These are phyloP conservation scores for Liriodendron chinense DNA, from an alignment of 164 flowering plant species.

Conservation along the genomic window DNA sequence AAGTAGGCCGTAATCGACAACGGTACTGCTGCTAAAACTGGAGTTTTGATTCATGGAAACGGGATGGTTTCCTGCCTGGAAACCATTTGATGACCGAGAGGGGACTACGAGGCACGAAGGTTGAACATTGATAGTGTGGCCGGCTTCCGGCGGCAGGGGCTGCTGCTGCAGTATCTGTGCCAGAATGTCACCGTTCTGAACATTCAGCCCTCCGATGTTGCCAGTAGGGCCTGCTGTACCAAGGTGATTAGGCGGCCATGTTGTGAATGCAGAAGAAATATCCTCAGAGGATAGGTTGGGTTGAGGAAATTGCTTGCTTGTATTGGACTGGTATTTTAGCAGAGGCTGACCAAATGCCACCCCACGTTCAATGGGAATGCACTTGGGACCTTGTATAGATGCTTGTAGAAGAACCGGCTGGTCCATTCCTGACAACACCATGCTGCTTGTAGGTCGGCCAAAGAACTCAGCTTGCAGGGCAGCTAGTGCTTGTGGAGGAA, in stretches of 20 bases:
- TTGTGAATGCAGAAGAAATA: constrained; percentile 40
- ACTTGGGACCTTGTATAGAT: constrained; percentile 48
- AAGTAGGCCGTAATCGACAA: constrained; percentile 38
- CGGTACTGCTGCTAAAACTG: constrained; percentile 32
- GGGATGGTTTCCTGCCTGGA: constrained; percentile 44
- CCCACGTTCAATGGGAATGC: constrained; percentile 46
- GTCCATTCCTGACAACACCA: constrained; percentile 44
- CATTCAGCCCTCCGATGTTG: constrained; percentile 28
- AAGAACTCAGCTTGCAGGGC: constrained; percentile 72
- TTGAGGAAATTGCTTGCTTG: constrained; percentile 45
- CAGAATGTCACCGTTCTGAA: constrained; percentile 39
- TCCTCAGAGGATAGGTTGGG: constrained; percentile 36
- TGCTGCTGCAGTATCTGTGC: constrained; percentile 46
- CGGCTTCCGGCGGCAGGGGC: constrained; percentile 30
- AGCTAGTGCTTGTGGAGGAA: constrained; percentile 71
- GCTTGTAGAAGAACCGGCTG: constrained; percentile 52
- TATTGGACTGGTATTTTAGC: constrained; percentile 45
- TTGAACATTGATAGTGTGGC: constrained; percentile 59
- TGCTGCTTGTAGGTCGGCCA: constrained; percentile 53
- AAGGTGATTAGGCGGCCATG: constrained; percentile 49
- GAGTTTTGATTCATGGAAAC: constrained; percentile 39
- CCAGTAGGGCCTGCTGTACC: constrained; percentile 30
- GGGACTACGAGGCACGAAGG: constrained; percentile 75
- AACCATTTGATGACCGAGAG: constrained; percentile 39
- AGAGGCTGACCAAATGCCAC: constrained; percentile 55